These are phyloP conservation scores for Parathielavia appendiculata DNA, from an alignment of 495 filamentous ascomycete species.

Conservation along the genomic window DNA sequence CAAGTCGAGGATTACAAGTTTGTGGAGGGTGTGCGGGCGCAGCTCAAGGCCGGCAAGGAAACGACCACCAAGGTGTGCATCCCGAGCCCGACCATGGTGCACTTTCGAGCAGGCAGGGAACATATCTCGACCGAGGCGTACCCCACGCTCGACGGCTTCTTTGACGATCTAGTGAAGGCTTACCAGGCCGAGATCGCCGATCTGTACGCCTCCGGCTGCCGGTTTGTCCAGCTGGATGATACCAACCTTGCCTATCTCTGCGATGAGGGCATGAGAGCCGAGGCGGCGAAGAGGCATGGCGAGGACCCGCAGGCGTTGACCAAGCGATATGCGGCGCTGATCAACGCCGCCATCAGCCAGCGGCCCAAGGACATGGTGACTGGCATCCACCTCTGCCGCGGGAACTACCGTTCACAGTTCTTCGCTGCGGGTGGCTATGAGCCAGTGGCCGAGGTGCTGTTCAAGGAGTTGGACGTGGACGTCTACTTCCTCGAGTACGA, in stretches of 20 bases:
- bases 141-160: slow-evolving; percentile 54
- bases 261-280: slow-evolving; percentile 57
- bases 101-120: slow-evolving; percentile 59
- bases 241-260: slow-evolving; percentile 64
- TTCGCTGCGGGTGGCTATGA: slow-evolving; percentile 67
- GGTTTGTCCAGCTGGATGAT: slow-evolving; percentile 63
- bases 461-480: slow-evolving; percentile 58
- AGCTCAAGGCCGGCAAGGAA: slow-evolving; percentile 32
- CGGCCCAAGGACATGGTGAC: slow-evolving; percentile 57
- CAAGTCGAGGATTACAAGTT: slow-evolving; percentile 57
- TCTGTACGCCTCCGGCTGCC: slow-evolving; percentile 56
- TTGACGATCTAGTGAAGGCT: slow-evolving; percentile 55
- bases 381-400: slow-evolving; percentile 62
- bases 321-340: slow-evolving; percentile 56
- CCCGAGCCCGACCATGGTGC: slow-evolving; percentile 61
- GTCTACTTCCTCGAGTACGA: slow-evolving; percentile 69
- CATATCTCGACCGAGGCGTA: slow-evolving; percentile 53
- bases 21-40: slow-evolving; percentile 37
- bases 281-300: slow-evolving; percentile 53
- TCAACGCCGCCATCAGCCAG: slow-evolving; percentile 56
- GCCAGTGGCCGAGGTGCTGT: slow-evolving; percentile 59
- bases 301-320: slow-evolving; percentile 52
- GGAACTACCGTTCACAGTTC: slow-evolving; percentile 54
- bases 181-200: slow-evolving; percentile 58
- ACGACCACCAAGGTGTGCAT: slow-evolving; percentile 60